Percentiles rank a stretch among this genome's conserved stretches.
These are phyloP conservation scores for Leishmania amazonensis DNA, from an alignment of 208 protist species.

Conservation along the genomic window DNA sequence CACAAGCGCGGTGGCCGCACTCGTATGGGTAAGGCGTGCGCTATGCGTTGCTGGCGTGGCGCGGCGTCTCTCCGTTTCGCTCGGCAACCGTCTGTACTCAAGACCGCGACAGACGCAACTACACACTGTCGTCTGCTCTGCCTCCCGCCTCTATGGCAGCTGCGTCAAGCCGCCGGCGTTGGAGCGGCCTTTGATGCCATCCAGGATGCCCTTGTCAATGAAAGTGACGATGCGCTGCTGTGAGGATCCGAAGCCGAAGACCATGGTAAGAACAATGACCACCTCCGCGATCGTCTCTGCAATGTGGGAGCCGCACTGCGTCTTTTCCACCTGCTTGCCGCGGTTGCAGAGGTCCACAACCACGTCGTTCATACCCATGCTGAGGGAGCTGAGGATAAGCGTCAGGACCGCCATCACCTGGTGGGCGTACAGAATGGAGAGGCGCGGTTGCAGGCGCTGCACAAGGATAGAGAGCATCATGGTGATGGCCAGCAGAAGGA, in stretches of 20 bases:
- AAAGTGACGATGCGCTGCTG: constrained; percentile 88
- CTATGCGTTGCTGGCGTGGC: too few species aligned
- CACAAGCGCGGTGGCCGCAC: too few species aligned
- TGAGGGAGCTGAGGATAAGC: constrained; percentile 60
- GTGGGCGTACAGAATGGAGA: constrained; percentile 73
- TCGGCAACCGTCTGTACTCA: neutral
- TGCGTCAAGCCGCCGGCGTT: constrained; percentile 75
- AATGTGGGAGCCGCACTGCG: constrained; percentile 60
- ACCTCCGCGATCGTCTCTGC: constrained; percentile 71
- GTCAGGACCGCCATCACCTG: constrained; percentile 67
- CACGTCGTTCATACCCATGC: constrained; percentile 84
- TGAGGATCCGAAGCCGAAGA: constrained; percentile 59
- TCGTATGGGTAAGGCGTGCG: neutral
- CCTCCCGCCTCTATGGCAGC: constrained; percentile 30
- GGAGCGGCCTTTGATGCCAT: constrained; percentile 82
- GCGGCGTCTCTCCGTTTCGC: neutral
- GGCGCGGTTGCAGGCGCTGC: constrained; percentile 55
- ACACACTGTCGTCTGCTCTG: neutral
- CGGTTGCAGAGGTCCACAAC: constrained; percentile 73
- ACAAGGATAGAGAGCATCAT: constrained; percentile 64
- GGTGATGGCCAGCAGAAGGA: constrained; percentile 58
- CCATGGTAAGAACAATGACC: constrained; percentile 71
- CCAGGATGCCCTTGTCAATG: constrained; percentile 86
- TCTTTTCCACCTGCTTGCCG: constrained; percentile 27
- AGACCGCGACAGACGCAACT: neutral